Percentiles rank a stretch among this genome's conserved stretches.
Conservation (phyloP, 2,329 filamentous ascomycete genomes). For the Fusarium virguliforme region DNA sequence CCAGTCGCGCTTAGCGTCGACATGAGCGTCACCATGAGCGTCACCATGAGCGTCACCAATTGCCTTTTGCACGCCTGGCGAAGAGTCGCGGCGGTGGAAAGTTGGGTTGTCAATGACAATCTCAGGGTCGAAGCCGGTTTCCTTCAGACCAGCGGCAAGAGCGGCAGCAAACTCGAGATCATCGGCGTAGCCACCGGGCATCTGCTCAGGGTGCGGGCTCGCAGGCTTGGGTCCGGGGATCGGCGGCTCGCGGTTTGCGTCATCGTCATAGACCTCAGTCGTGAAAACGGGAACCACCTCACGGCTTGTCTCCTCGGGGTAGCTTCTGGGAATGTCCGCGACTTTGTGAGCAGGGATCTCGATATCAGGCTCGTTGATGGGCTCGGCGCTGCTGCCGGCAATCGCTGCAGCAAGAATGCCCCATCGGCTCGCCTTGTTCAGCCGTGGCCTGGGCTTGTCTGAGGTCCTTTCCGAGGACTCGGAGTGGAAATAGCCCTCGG, state of each 20-base stretch:
- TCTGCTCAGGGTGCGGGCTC: slow-evolving; percentile 64
- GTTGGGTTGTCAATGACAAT: slow-evolving; percentile 78
- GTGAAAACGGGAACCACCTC: slow-evolving; percentile 41
- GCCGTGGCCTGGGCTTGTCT: slow-evolving; percentile 56
- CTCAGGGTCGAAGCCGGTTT: slow-evolving; percentile 80
- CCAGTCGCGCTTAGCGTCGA: slow-evolving; percentile 57
- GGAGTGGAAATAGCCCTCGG: slow-evolving; percentile 51
- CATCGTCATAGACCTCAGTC: slow-evolving; percentile 55
- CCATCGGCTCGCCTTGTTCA: slow-evolving; percentile 65
- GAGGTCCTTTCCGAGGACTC: slow-evolving; percentile 30
- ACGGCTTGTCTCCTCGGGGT: slow-evolving; percentile 36
- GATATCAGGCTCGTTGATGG: slow-evolving; percentile 55
- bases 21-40: slow-evolving; percentile 48
- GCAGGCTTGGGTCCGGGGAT: slow-evolving; percentile 72
- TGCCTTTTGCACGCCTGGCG: slow-evolving; percentile 71
- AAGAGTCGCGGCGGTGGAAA: slow-evolving; percentile 76
- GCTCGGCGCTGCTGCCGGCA: slow-evolving; percentile 60
- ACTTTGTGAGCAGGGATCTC: slow-evolving; percentile 32
- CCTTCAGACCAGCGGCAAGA: slow-evolving; percentile 77
- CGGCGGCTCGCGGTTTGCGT: slow-evolving; percentile 64
- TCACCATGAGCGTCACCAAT: slow-evolving; percentile 54
- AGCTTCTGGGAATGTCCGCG: slow-evolving; percentile 34
- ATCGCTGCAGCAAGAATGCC: slow-evolving; percentile 68
- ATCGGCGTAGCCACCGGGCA: slow-evolving; percentile 77
- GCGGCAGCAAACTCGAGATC: slow-evolving; percentile 80